Evolutionary conservation across 495 filamentous ascomycete species (phyloP).

Genomic region (Aspergillus baeticus): DNA sequence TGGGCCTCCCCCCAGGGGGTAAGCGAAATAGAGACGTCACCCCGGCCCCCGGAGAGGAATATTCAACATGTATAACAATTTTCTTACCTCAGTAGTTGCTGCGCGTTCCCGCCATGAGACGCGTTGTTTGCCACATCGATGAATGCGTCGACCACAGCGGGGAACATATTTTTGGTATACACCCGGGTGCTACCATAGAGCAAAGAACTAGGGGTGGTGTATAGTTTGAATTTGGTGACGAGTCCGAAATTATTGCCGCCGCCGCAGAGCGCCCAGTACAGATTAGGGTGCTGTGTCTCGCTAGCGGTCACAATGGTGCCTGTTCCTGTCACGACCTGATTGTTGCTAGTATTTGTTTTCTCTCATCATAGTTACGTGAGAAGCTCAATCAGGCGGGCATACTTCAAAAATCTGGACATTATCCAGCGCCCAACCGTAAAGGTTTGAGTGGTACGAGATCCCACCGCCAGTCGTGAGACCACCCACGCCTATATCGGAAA

Average conservation of each 20-base stretch:
- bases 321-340: no score
- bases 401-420: constrained; percentile 35
- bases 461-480: constrained; percentile 35
- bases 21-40: no score
- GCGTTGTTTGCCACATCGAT: constrained; percentile 6
- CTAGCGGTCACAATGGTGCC: no score
- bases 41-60: no score
- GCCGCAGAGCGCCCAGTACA: constrained; percentile 54
- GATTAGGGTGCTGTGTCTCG: constrained; percentile 38
- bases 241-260: constrained; percentile 49
- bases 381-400: no score
- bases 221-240: constrained; percentile 47
- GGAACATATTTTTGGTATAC: background rate
- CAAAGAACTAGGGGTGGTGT: constrained; percentile 17
- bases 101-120: constrained; percentile 31
- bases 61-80: no score
- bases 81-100: no score
- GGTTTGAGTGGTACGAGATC: constrained; percentile 16
- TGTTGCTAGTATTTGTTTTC: no score
- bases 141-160: constrained; percentile 12
- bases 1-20: no score
- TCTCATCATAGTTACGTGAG: no score
- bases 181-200: constrained; percentile 6
- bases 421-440: constrained; percentile 39
- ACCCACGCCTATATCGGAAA: constrained; percentile 35